Base-by-base conservation (phyloP, 306 rosid species). In the Betula pendula region DNA sequence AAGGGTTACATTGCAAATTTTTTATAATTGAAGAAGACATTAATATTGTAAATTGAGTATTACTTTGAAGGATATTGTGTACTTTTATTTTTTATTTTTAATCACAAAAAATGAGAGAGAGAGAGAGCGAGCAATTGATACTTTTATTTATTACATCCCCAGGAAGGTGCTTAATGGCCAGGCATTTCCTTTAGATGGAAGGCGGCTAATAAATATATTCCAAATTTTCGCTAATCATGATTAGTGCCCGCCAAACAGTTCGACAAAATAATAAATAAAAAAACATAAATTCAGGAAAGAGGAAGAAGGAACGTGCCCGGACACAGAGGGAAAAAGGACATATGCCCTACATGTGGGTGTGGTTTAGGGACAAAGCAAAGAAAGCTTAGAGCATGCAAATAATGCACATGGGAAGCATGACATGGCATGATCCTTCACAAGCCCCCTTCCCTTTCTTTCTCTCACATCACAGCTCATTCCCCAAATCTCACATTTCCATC, bases 271-370 rank as follows among this genome's bases (percentile, higher is more conserved):
- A 29, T 1, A 29, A 29, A 77, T 50, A 71, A 81, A 62, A 74
- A 14, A 38, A 73, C 70, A 77, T 47, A 63, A 56, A 48, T 74
- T 83, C 69, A 29, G 53, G 80, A 80, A 84, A 72, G 81, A 78
- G 45, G 82, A n/a, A 38, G 83, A 78, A 74, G 80, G 93, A 89
- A 87, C 86, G 79, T 82, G 60, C 84, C 74, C 72, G 59, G 90
- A 88, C 82, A 78, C 67, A 78, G n/a, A 81, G 45, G 59, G 67
- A 75, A 29, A 60, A 13, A 70, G 70, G 66, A 79, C 77, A 89
- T 47, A 82, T 76, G 81, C 94, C 91, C 90, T 84, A 83, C 97
- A 92, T 87, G 94, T 90, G 97, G 85, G 81, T 80, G 76, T 86
- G 86, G 85, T 83, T 82, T 84, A 86, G 84, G 88, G 91, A 87